These are phyloP conservation scores for Suillus sp. DNA, from an alignment of 768 basidiomycete species.

Conservation along the genomic window DNA sequence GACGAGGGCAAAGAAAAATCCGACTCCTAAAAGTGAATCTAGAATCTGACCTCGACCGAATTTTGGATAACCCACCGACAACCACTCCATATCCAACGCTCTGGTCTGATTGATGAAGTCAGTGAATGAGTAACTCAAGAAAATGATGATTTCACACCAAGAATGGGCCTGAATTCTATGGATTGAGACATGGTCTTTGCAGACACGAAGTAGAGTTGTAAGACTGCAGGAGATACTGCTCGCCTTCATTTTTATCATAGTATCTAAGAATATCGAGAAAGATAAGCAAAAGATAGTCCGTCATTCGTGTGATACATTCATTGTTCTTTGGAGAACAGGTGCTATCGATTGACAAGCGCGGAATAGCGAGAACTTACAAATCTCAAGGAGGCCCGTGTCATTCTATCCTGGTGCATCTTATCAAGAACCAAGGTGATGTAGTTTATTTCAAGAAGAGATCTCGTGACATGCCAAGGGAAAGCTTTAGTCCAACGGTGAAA, in stretches of 20 bases:
- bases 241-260: background rate
- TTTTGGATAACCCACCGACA: constrained; percentile 27
- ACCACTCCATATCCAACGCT: constrained; percentile 39
- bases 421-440: background rate
- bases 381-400: background rate
- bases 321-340: background rate
- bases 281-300: background rate
- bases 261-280: constrained; percentile 5
- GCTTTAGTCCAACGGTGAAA: background rate
- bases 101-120: constrained; percentile 20
- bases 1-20: constrained; percentile 39
- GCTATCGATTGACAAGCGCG: background rate
- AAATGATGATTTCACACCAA: constrained; percentile 27
- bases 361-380: background rate
- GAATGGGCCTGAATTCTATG: constrained; percentile 43
- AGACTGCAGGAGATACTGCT: background rate
- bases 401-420: constrained; percentile 2
- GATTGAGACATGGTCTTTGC: constrained; percentile 10
- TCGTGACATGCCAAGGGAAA: background rate
- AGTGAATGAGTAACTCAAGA: background rate
- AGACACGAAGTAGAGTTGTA: background rate
- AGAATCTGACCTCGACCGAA: background rate
- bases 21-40: constrained; percentile 28
- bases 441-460: background rate
- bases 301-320: constrained; percentile 5